Evolutionary conservation across 2,329 filamentous ascomycete species (phyloP), one percentile per base, ranked within the genome.

Genomic region (Sporothrix euskadiensis): DNA sequence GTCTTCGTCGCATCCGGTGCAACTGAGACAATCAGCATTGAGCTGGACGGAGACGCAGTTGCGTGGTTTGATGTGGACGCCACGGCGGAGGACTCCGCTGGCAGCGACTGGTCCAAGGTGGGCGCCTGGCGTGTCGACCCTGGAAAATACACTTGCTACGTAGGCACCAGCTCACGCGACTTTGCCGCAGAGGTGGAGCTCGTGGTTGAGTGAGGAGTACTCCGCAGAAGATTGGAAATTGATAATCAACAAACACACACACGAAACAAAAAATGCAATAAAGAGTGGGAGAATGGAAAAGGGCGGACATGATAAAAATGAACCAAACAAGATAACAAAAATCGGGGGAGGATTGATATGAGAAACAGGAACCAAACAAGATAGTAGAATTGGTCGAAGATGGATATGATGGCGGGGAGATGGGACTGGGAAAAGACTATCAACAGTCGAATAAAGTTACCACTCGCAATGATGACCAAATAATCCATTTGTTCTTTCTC

Each of bases 101-200:
- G 35, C 35, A 47, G 3, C 5, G 47, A 5, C 22, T 39, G 4
- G 66, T 73, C 71, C 22, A 57, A 26, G 6, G 39, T 61, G 16
- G 74, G 75, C 0, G 69, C 39, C 7, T 77, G 76, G 76, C 71
- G 76, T 16, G 68, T 75, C 12, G 76, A 77, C 39, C 30, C 69
- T 0, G 76, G 74, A n/a, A 63, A 7, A 0, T 77, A 76, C 71
- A 73, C 68, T 0, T 73, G 68, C 35, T 75, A 5, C 41, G 68
- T 77, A 0, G 74, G 76, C 7, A 73, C 71, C 4, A 75, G 75
- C 68, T 77, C 75, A 3, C 54, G 76, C 0, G 54, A 75, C 52
- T 35, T 75, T 1, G 44, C 47, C 0, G 73, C 72, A 1, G 68
- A 68, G 2, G 32, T 75, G 0, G 47, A 73, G 0, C 14, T 77